A percentile compares a stretch with the other conserved stretches of the same genome.
These are phyloP conservation scores for Clitoria ternatea DNA, from an alignment of 306 rosid species.

Conservation along the genomic window DNA sequence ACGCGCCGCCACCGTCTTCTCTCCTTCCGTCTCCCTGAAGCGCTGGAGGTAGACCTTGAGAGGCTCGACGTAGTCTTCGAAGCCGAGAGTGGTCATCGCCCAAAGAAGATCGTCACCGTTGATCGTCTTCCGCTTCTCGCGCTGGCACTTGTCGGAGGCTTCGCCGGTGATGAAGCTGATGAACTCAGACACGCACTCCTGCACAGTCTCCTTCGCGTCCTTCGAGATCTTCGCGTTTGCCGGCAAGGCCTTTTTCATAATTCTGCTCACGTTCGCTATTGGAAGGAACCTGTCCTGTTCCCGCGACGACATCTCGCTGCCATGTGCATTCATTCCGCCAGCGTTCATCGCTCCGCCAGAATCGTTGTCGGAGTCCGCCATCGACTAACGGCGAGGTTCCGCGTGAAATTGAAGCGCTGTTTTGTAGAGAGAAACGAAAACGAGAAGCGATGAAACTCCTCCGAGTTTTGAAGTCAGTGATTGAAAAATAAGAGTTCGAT, in stretches of 20 bases:
- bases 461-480: not conserved
- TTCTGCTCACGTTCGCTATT: conserved; percentile 90
- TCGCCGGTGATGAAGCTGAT: conserved; percentile 95
- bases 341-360: conserved; percentile 54
- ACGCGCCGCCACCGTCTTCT: conserved; percentile 69
- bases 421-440: not conserved
- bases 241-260: conserved; percentile 89
- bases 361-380: conserved; percentile 96
- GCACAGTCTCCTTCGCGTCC: conserved; percentile 94
- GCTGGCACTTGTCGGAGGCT: conserved; percentile 94
- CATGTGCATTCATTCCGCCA: conserved; percentile 9
- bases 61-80: conserved; percentile 85
- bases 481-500: not conserved
- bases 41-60: conserved; percentile 75
- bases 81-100: conserved; percentile 93
- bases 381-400: not conserved
- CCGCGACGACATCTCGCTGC: conserved; percentile 59
- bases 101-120: conserved; percentile 93
- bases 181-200: conserved; percentile 95
- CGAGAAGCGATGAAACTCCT: not conserved
- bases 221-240: conserved; percentile 95
- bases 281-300: conserved; percentile 86
- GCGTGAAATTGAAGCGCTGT: not conserved
- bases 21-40: conserved; percentile 84
- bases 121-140: conserved; percentile 91